These are phyloP conservation scores for Salix arbutifolia DNA, from an alignment of 345 rosid genomes.

Conservation along the genomic window DNA sequence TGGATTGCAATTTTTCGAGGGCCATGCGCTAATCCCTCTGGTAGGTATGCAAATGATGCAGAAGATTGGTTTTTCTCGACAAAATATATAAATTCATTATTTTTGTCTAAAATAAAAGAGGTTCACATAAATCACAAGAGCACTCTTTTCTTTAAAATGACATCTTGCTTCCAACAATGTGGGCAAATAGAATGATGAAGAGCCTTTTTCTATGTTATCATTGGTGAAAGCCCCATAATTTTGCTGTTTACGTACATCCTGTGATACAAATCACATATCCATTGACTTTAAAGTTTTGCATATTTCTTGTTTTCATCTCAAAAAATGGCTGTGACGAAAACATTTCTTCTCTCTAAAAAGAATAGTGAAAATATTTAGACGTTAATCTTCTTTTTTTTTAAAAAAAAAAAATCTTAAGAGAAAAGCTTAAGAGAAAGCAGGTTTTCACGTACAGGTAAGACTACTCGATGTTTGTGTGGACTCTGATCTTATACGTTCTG, in stretches of 20 bases:
- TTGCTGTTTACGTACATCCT: background rate
- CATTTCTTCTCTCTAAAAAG: background rate
- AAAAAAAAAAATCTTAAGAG: no score
- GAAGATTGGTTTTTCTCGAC: background rate
- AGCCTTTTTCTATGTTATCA: background rate
- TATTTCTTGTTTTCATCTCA: background rate
- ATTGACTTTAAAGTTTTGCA: background rate
- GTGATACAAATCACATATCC: background rate
- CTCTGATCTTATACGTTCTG: no score
- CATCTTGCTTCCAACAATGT: background rate
- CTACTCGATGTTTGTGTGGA: no score
- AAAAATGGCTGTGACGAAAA: background rate
- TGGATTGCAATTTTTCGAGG: background rate
- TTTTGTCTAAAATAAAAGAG: background rate
- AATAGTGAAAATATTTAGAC: no score
- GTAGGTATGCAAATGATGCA: background rate
- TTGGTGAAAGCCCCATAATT: background rate
- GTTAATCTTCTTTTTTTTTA: no score
- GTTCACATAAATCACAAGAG: no score
- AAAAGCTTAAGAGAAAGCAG: no score
- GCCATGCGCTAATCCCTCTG: background rate
- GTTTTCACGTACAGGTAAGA: no score
- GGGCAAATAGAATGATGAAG: background rate
- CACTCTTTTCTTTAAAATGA: no score
- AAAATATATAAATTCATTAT: background rate